Evolutionary conservation across 75 land plant genomes (phyloP).

Genomic region (Picea sitchensis): DNA sequence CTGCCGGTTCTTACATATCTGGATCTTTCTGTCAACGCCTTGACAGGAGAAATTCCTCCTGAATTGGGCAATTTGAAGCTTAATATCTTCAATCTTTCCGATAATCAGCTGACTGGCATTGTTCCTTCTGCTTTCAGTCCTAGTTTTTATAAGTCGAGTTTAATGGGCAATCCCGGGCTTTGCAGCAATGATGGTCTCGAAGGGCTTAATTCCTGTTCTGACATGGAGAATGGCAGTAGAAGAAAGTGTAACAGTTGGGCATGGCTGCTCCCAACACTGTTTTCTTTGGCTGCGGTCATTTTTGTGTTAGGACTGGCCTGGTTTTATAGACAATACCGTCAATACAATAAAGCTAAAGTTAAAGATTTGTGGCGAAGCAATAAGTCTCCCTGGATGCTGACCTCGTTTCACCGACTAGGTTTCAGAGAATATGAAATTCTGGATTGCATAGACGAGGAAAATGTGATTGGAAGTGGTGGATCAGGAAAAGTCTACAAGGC

Average conservation of each 20-base stretch:
- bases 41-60: slow-evolving; percentile 49
- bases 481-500: slow-evolving; percentile 22
- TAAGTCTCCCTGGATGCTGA: neutral
- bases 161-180: slow-evolving; percentile 35
- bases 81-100: slow-evolving; percentile 34
- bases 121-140: slow-evolving; percentile 36
- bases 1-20: slow-evolving; percentile 37
- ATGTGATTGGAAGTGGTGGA: slow-evolving; percentile 25
- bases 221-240: neutral
- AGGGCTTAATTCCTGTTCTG: neutral
- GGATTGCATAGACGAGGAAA: slow-evolving; percentile 22
- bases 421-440: slow-evolving; percentile 19
- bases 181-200: slow-evolving; percentile 17
- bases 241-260: neutral
- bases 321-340: slow-evolving; percentile 34
- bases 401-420: slow-evolving; percentile 12
- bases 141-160: slow-evolving; percentile 6
- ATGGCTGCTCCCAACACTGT: slow-evolving; percentile 32
- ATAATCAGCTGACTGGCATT: slow-evolving; percentile 38
- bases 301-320: slow-evolving; percentile 37
- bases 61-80: slow-evolving; percentile 41
- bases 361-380: slow-evolving; percentile 10
- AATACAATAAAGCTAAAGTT: slow-evolving; percentile 19
- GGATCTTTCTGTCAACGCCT: slow-evolving; percentile 29
- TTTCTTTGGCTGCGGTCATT: slow-evolving; percentile 34